Conservation (phyloP, 768 basidiomycete genomes). For the Leccinum sublutescens region DNA sequence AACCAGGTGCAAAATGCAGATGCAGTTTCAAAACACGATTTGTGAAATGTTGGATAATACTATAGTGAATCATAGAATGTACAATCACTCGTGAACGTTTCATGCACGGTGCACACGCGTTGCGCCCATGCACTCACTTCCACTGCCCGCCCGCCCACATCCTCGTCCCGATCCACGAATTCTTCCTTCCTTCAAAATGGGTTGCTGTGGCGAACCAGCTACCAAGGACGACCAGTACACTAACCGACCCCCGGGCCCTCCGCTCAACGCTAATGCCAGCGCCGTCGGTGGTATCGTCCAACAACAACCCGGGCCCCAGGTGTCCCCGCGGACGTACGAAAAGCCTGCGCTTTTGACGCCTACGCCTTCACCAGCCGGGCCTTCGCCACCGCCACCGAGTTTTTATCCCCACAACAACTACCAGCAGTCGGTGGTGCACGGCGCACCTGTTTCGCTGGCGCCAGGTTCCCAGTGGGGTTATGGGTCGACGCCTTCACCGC, state of each 20-base stretch:
- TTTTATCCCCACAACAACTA: slow-evolving; percentile 18
- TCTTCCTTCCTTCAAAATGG: slow-evolving; percentile 31
- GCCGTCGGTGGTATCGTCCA: slow-evolving; percentile 35
- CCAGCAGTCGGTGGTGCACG: slow-evolving; percentile 24
- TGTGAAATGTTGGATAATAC: too few relatives aligned
- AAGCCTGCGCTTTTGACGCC: slow-evolving; percentile 44
- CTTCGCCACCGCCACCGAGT: slow-evolving; percentile 47
- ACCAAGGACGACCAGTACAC: slow-evolving; percentile 32
- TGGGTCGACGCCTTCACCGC: slow-evolving; percentile 18
- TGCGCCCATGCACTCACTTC: not conserved
- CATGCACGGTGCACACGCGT: slow-evolving; percentile 1
- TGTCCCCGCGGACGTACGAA: slow-evolving; percentile 35
- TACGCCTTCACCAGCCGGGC: slow-evolving; percentile 29
- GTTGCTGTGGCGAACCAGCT: slow-evolving; percentile 62
- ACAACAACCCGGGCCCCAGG: slow-evolving; percentile 51
- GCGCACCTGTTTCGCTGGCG: slow-evolving; percentile 9
- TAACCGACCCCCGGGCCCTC: slow-evolving; percentile 28
- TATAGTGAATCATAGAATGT: too few relatives aligned
- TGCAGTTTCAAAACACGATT: too few relatives aligned
- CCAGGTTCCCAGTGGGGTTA: slow-evolving; percentile 23
- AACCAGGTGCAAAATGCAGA: too few relatives aligned
- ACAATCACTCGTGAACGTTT: too few relatives aligned
- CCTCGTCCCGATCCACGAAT: too few relatives aligned
- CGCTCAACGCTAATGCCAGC: slow-evolving; percentile 21
- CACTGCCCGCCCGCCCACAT: not conserved